Evolutionary conservation across 176 grass and related monocot species (phyloP), one percentile per base, ranked within the genome.

Genomic region (Neostapfia colusana): DNA sequence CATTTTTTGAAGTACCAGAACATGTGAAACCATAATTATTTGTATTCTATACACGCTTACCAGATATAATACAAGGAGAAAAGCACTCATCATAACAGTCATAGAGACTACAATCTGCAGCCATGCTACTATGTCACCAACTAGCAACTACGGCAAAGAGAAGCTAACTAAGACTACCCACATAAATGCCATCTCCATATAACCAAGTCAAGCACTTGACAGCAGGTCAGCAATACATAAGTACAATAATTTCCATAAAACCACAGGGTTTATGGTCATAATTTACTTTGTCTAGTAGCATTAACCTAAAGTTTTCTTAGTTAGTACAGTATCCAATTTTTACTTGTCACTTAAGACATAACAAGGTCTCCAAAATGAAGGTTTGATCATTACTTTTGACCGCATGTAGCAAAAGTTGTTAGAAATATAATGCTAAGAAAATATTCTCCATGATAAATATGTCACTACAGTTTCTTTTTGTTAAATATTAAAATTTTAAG

Each of bases 1-100:
- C 43, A 23, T 79, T 57, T 70, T 65, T 62, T 23, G 3, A 79
- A 78, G 45, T 59, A 87, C 66, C 53, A 28, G 31, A 59, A 65
- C 23, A 78, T 72, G 23, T 72, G 12, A 65, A 28, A 14, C 23
- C 51, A 27, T 58, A 72, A 23, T 57, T 54, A 72, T 2, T 43
- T 64, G 25, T 79, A 43, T 44, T 50, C 54, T 10, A 17, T 59
- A 70, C 42, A 63, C 56, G 45, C 58, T 57, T 57, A 35, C 17
- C 0, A n/a, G 8, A 53, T 26, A 53, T 17, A 54, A 72, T 12
- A 71, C 21, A 65, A 28, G 50, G 14, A 76, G 50, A 10, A 26
- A 40, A 51, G 24, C 24, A 75, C 12, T 75, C 18, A 26, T 35
- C 31, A 59, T 41, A 31, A 31, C 18, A 63, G 53, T 45, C 20